Base-by-base conservation (phyloP, 768 basidiomycete species). In the Boletus tomentosulus region DNA sequence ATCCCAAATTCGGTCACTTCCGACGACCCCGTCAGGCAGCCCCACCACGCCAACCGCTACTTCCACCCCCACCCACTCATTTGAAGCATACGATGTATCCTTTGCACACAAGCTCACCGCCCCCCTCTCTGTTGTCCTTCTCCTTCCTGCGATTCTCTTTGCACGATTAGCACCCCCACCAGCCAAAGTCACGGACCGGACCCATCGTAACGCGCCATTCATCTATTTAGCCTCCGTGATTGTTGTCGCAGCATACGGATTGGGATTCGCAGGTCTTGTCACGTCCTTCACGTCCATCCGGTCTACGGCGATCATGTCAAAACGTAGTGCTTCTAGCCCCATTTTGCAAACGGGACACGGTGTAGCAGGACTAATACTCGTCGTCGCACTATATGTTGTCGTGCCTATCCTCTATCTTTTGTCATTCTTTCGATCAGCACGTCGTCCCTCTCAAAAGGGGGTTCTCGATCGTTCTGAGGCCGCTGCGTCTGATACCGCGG, bases 211-310 rank as follows among this genome's bases (percentile, higher is more conserved):
- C 33, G 31, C 66, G 12, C 56, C 50, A 3, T 59, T 76, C 48
- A 46, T 76, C 51, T 77, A 72, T 55, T 44, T 73, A 3, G 73
- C 75, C 27, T 67, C 65, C 13, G 54, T 77, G 19, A 57, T 81
- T 47, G 73, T 74, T 13, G 48, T 85, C 34, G 70, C 64, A 15
- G 77, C 79, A 15, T 88, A 83, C 61, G 82, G 73, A 13, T 60
- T 82, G 25, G 89, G 89, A 28, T 59, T 90, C 19, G 82, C 72
- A 27, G 87, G 86, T 10, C 66, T 90, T 44, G 79, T 73, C 16
- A 73, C 78, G 3, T 76, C 87, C 7, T 88, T 91, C 68, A 84
- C 82, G 2, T 77, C 83, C 39, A 77, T 81, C 50, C 69, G 57
- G 24, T 59, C 69, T 38, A 57, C 61, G n/a, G 54, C 59, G 30